These are phyloP conservation scores for Cenchrus fungigraminus DNA, from an alignment of 176 grass and related monocot species.

Conservation along the genomic window DNA sequence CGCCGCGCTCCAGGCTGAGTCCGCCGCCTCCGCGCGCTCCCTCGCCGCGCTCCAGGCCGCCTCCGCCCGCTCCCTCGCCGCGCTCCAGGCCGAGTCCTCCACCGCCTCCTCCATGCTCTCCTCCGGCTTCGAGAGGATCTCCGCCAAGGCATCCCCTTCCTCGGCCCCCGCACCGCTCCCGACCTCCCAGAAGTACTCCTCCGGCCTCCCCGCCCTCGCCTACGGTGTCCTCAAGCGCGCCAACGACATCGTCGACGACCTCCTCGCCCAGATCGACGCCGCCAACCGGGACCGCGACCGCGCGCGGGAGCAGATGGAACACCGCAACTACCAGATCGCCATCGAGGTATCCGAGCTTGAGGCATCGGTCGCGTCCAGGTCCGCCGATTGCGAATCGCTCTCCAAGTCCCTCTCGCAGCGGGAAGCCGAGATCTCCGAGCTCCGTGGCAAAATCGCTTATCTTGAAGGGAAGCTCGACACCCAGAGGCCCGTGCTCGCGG, in stretches of 20 bases:
- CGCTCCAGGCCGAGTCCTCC: slow-evolving; percentile 67
- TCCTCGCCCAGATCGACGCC: slow-evolving; percentile 74
- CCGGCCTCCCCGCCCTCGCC: slow-evolving; percentile 72
- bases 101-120: slow-evolving; percentile 89
- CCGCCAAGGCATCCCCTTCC: slow-evolving; percentile 64
- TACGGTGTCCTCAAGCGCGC: slow-evolving; percentile 93
- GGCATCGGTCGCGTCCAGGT: slow-evolving; percentile 48
- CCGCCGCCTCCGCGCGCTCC: slow-evolving; percentile 54
- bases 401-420: slow-evolving; percentile 54
- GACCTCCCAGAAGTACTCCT: slow-evolving; percentile 76
- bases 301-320: slow-evolving; percentile 72
- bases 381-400: slow-evolving; percentile 57
- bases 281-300: slow-evolving; percentile 63
- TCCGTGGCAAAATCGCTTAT: slow-evolving; percentile 34
- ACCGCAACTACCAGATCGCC: slow-evolving; percentile 95
- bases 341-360: slow-evolving; percentile 99
- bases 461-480: slow-evolving; percentile 70
- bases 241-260: slow-evolving; percentile 92
- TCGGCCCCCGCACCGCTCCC: slow-evolving; percentile 62
- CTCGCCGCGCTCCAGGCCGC: slow-evolving; percentile 43
- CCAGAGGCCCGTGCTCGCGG: slow-evolving; percentile 78
- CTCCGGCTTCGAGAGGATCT: slow-evolving; percentile 83
- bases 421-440: slow-evolving; percentile 58
- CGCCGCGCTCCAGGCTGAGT: slow-evolving; percentile 56
- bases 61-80: slow-evolving; percentile 29